phyloP scores from a whole-genome alignment of 768 basidiomycete genomes.

The Cystofilobasidium ferigula region DNA sequence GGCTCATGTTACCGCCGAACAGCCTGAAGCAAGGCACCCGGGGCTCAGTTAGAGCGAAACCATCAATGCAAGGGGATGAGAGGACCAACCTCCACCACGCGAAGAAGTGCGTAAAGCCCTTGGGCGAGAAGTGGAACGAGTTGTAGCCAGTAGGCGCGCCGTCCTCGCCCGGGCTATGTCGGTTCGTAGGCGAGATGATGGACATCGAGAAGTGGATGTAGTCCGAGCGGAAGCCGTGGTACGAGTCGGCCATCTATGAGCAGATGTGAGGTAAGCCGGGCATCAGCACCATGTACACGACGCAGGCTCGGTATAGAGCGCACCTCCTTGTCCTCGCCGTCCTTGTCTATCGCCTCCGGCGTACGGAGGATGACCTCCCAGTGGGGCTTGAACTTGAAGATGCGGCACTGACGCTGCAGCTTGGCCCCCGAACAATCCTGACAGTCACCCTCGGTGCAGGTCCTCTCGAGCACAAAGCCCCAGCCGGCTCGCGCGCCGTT shows the following conservation, averaged over 20 bases:
- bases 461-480: conserved; percentile 56
- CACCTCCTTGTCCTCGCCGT: conserved; percentile 26
- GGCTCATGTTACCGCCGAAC: conserved; percentile 63
- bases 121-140: conserved; percentile 74
- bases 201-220: conserved; percentile 88
- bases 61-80: not conserved
- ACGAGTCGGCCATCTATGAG: conserved; percentile 50
- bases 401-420: conserved; percentile 66
- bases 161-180: not conserved
- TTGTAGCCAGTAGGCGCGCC: conserved; percentile 42
- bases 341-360: conserved; percentile 30
- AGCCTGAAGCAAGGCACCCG: conserved; percentile 40
- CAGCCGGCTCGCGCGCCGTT: conserved; percentile 81
- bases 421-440: conserved; percentile 46
- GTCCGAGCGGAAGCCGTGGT: conserved; percentile 78
- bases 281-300: not conserved
- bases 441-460: conserved; percentile 61
- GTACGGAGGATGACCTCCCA: conserved; percentile 55
- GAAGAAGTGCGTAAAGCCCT: conserved; percentile 78
- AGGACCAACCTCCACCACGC: conserved; percentile 57
- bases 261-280: conserved; percentile 3
- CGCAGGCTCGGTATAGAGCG: conserved; percentile 23
- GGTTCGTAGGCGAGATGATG: conserved; percentile 52
- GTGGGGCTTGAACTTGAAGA: conserved; percentile 71
- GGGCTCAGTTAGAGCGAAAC: not conserved